Evolutionary conservation across 2,329 filamentous ascomycete species (phyloP), one percentile per base, ranked within the genome.

Genomic region (Claviceps sp.): DNA sequence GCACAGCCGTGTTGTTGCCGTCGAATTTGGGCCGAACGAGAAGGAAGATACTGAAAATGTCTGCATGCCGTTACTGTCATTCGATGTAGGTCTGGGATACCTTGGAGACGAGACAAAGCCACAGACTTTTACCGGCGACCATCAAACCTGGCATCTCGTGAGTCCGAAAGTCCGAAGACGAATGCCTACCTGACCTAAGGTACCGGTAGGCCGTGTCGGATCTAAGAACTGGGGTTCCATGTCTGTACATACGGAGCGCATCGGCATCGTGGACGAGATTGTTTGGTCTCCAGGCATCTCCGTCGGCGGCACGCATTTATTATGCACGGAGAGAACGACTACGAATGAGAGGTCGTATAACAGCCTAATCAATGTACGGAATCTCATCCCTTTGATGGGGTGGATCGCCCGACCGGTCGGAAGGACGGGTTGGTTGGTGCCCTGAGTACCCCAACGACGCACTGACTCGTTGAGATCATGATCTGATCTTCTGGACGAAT

Each of bases 381-480:
- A 47, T 40, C 13, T 26, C 20, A 26, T 22, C 9, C 40, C 9
- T 30, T 26, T 40, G 36, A 41, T 48, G 14, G n/a, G 26, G 36
- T 40, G 22, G 7, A 40, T 26, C 36, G 16, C 36, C 47, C 14
- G 13, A 20, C 36, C 24, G 20, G 1, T 18, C 34, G n/a, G 20
- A 5, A 20, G 41, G 20, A 22, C 41, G 13, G 5, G 41, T 43
- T 43, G 40, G n/a, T 41, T n/a, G 11, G 11, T 38, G 26, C 11
- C 7, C 37, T 40, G 18, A 14, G 14, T 44, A 44, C 34, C 9
- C 1, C 24, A 40, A 20, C 24, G 38, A n/a, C 38, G 48, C 42
- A 45, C 48, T 45, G 48, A 50, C 48, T 50, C 48, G 48, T n/a
- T 22, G 30, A 8, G 48, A 50, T 40, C 11, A 50, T 34, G 20